These are phyloP conservation scores for Penicillium palitans DNA, from an alignment of 2,329 filamentous ascomycete species.

Conservation along the genomic window DNA sequence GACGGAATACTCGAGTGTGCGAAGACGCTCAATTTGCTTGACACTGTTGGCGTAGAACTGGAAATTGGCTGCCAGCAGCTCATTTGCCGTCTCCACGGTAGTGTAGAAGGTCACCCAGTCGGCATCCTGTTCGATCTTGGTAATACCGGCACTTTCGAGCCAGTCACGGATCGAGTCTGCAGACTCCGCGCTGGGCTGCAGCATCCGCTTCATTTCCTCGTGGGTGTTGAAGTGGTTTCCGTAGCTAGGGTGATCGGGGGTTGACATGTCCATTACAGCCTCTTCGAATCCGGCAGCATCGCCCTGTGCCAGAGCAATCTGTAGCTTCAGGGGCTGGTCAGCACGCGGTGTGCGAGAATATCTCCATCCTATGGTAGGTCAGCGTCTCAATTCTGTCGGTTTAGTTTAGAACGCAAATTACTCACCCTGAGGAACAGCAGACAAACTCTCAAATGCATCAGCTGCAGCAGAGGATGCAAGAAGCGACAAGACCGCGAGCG, in stretches of 20 bases:
- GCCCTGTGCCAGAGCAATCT: conserved; percentile 40
- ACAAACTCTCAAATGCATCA: conserved; percentile 39
- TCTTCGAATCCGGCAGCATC: conserved; percentile 45
- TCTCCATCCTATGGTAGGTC: conserved; percentile 32
- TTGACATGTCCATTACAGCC: conserved; percentile 52
- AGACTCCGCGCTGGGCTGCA: conserved; percentile 47
- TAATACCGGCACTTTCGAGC: conserved; percentile 45
- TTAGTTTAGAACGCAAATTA: neutral
- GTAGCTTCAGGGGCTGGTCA: conserved; percentile 33
- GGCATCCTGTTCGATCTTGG: conserved; percentile 38
- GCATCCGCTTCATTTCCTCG: conserved; percentile 52
- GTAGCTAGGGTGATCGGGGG: conserved; percentile 50
- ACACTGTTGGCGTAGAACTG: conserved; percentile 38
- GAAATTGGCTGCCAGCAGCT: conserved; percentile 42
- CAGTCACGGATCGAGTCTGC: conserved; percentile 47
- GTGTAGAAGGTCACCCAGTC: conserved; percentile 43
- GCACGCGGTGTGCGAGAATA: conserved; percentile 29
- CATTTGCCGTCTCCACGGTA: conserved; percentile 39
- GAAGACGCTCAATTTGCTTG: conserved; percentile 34
- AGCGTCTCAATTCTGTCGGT: neutral
- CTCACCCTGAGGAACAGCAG: conserved; percentile 37
- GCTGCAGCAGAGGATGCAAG: conserved; percentile 31
- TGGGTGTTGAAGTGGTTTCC: conserved; percentile 51
- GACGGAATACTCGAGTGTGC: conserved; percentile 45
- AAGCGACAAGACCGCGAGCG: conserved; percentile 33